Evolutionary conservation across 2,329 filamentous ascomycete genomes (phyloP), one percentile per base, ranked within the genome.

Genomic region (Fusarium sp.): DNA sequence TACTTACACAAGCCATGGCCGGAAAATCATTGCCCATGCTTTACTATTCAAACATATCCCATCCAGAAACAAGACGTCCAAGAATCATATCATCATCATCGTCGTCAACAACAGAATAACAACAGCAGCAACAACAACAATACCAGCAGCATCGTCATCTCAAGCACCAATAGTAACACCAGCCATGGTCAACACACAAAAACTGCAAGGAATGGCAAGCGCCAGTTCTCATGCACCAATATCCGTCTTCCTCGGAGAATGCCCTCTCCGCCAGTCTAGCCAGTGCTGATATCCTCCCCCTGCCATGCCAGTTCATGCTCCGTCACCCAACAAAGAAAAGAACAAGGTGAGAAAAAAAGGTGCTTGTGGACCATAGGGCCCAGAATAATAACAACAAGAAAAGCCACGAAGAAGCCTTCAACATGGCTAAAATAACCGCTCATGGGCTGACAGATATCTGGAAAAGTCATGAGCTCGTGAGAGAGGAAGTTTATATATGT

Each of bases 381-480:
- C 51, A 51, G 44, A 41, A 31, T 48, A 62, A 51, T 57, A 62
- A 60, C 52, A 60, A 59, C 56, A 63, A 59, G 60, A 65, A 52
- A 23, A 66, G 56, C 46, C 50, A 43, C 62, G 69, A 73, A 76
- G 66, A 73, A 73, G 69, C 62, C 72, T 75, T 76, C 71, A 62
- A 61, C 57, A 65, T 51, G 61, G 55, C 40, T 51, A 43, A 66
- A 71, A 70, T 44, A 60, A 62, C 64, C 68, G 65, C 68, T 48
- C 62, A 66, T 73, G 67, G 66, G 65, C 59, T 62, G 62, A 62
- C 59, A 70, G 60, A 62, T 66, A 68, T 65, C 72, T 73, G 69
- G 60, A 59, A 73, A 76, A 59, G 62, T 73, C 78, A 75, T 78
- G 73, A 75, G 69, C 76, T 79, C 78, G 78, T 79, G 75, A 80